Evolutionary conservation across 2,329 filamentous ascomycete genomes (phyloP).

Genomic region (Neopestalotiopsis rosae): DNA sequence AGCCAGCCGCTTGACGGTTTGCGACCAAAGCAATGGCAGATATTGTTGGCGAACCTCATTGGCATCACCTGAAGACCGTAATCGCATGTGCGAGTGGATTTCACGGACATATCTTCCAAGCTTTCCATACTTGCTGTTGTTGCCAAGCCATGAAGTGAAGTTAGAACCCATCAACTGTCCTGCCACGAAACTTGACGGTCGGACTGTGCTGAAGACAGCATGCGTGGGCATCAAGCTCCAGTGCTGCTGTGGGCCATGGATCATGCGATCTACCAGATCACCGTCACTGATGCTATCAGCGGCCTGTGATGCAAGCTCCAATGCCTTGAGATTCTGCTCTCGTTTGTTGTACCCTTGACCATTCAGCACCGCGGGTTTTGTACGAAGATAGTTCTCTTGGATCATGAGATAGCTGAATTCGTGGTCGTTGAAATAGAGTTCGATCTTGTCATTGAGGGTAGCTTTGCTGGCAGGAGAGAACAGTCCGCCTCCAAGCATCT

Average conservation of each 20-base stretch:
- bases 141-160: conserved; percentile 93
- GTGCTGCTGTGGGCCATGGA: conserved; percentile 96
- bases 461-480: conserved; percentile 84
- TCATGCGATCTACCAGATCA: conserved; percentile 96
- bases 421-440: conserved; percentile 99
- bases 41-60: conserved; percentile 96
- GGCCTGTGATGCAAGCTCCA: conserved; percentile 86
- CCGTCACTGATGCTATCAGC: conserved; percentile 97
- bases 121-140: conserved; percentile 86
- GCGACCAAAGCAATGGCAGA: conserved; percentile 84
- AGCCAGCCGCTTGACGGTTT: conserved; percentile 76
- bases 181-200: conserved; percentile 84
- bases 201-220: conserved; percentile 92
- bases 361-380: conserved; percentile 71
- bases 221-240: conserved; percentile 98
- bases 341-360: conserved; percentile 63
- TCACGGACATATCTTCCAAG: conserved; percentile 85
- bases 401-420: conserved; percentile 98
- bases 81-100: conserved; percentile 95
- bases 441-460: conserved; percentile 95
- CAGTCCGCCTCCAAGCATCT: conserved; percentile 86
- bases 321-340: conserved; percentile 77
- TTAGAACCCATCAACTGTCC: conserved; percentile 76
- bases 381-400: conserved; percentile 94
- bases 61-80: conserved; percentile 86